Evolutionary conservation across 176 grass and related monocot species (phyloP).

Genomic region (Rhynchospora breviuscula): DNA sequence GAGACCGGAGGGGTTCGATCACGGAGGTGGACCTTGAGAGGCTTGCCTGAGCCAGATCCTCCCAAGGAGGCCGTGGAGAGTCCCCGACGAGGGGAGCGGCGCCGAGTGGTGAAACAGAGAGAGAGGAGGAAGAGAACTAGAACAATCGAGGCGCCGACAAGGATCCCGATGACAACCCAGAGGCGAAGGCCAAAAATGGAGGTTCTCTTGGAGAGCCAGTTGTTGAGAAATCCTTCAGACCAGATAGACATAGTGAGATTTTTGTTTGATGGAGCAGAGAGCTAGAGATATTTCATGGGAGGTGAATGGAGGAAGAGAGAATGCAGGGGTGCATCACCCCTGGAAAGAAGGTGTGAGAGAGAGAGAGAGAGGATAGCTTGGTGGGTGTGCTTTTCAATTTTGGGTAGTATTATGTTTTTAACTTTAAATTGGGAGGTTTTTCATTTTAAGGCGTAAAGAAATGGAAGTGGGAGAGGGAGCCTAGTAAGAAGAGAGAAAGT

Average conservation of each 20-base stretch:
- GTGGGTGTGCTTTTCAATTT: constrained; percentile 16
- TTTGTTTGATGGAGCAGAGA: neutral
- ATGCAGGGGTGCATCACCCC: neutral
- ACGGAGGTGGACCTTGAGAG: constrained; percentile 44
- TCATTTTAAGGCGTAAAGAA: neutral
- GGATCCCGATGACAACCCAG: constrained; percentile 54
- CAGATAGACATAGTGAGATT: constrained; percentile 27
- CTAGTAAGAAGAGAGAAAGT: too few relatives aligned
- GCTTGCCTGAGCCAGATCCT: constrained; percentile 21
- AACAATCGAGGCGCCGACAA: constrained; percentile 33
- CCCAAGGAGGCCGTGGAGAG: constrained; percentile 9
- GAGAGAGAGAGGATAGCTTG: neutral
- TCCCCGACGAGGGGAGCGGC: constrained; percentile 26
- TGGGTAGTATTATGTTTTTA: neutral
- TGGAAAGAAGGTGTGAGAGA: neutral
- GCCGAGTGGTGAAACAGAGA: constrained; percentile 48
- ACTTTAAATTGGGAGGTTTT: neutral
- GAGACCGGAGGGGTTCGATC: constrained; percentile 34
- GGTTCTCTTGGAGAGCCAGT: constrained; percentile 59
- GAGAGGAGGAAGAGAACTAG: constrained; percentile 33
- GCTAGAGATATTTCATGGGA: neutral
- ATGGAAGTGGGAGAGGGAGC: neutral
- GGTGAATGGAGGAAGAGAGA: neutral
- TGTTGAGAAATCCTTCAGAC: constrained; percentile 37
- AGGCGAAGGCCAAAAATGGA: constrained; percentile 65